Base-by-base conservation (phyloP, 495 filamentous ascomycete genomes). In the Aspergillus nanangensis region DNA sequence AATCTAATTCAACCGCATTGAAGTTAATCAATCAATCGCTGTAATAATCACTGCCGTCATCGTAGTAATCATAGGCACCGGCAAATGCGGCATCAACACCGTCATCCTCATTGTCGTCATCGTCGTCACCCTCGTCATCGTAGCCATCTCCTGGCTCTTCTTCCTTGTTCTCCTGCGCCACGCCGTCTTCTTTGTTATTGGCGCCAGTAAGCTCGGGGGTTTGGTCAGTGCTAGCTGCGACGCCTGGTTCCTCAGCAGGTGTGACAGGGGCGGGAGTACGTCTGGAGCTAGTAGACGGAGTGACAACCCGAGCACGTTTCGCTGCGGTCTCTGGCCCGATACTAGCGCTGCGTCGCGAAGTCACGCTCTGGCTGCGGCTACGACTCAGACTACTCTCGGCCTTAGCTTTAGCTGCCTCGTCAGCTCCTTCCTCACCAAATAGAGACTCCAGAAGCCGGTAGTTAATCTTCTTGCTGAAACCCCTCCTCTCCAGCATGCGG, bases 381-480 rank as follows among this genome's bases (percentile, higher is more conserved):
- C 56, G 61, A 44, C 64, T 67, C 20, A 57, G n/a, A n/a, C n/a
- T 19, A 38, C 53, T 65, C 33, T 68, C 67, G 35, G 35, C 38
- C 48, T 70, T 66, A 7, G 65, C 32, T 20, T 62, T 62, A 23
- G 55, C 58, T 4, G 44, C 38, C n/a, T 65, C 61, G 5, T 52
- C 54, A 10, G 39, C 47, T 5, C 56, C 61, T 45, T 67, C 65
- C 31, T 64, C 58, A 9, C 63, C 69, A 41, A 66, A 74, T 0
- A 74, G 37, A 0, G 60, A 61, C 43, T 82, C 75, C 23, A 89
- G 75, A 10, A 80, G 74, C 33, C 81, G 81, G 58, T 94, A 95
- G 47, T 95, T 89, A 52, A 96, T 89, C 54, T 88, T 86, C 58
- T 83, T 89, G 53, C 81, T 87, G 60, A 82, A 88, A 0, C 71